Base-by-base conservation (phyloP, 75 land plant species). In the Selaginella tamariscina region DNA sequence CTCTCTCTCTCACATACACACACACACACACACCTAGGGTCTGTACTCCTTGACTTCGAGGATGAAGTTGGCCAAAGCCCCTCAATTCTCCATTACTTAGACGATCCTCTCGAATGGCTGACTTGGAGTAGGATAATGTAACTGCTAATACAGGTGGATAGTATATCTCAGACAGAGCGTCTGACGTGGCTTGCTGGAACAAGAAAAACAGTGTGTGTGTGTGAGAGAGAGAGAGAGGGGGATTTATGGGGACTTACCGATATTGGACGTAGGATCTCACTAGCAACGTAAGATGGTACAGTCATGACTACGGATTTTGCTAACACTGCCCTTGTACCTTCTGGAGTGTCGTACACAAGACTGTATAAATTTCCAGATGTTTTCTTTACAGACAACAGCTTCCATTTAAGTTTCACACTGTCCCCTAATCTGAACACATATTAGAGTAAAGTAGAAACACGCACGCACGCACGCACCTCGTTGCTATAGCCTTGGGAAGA, bases 61-160 rank as follows among this genome's bases (percentile, higher is more conserved):
- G 98, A 72, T 93, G 98, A 71, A 93, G 88, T 74, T 93, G 98
- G 30, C 98, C 98, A 79, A 93, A 93, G 28, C 98, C 98, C 65
- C 83, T 82, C 13, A 93, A 75, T 68, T 86, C 86, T 31, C 96
- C 98, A 72, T 87, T 86, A 27, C 83, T 82, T 69, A 93, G 79
- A 57, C 98, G 81, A 66, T 86, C 95, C 32, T 72, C 73, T 57
- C 86, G 70, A 65, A 93, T 78, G 71, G 91, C 90, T 62, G 83
- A 92, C 74, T 90, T 81, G 20, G 89, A 82, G 69, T 89, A 93
- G 29, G 98, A 86, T 64, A 93, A 49, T 23, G 98, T 73, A 33
- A 87, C 91, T 33, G 83, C 86, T 26, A 85, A 89, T 65, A 93
- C 98, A 67, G 98, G 96, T 32, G 98, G 98, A 68, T 93, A 93